Base-by-base conservation (phyloP, 2,329 filamentous ascomycete genomes). In the Didymosphaeria variabile region DNA sequence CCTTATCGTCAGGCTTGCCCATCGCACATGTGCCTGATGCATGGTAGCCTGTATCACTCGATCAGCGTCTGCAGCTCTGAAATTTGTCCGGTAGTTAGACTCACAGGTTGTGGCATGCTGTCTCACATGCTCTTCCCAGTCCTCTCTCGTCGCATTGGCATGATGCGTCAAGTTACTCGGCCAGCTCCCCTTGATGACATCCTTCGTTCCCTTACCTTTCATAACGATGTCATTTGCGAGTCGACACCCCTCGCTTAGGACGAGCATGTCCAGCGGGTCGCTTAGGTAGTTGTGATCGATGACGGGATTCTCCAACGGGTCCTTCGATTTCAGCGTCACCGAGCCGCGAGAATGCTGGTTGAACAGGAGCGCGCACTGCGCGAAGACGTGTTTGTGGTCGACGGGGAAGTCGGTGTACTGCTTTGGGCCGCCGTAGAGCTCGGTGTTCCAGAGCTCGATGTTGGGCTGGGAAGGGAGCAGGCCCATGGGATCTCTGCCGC, bases 361-460 rank as follows among this genome's bases (percentile, higher is more conserved):
- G 57, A 88, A 88, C 6, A 55, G n/a, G 6, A 15, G 15, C 13
- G 40, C 23, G 9, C 19, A 26, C 64, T 89, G 83, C 7, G 83
- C 82, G 63, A 90, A 90, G 0, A 82, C 83, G 61, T 86, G 80
- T 58, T 87, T 81, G 19, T 82, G 77, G 46, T 87, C 80, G 2
- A 80, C 75, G 0, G 87, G 87, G 57, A 83, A 85, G 40, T 87
- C 76, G 21, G 80, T 77, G 61, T 82, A 88, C 61, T 88, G 85
- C 64, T 86, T 87, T 0, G 87, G 86, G 0, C 86, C 86, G 4
- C 86, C 86, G 64, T 88, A 88, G 67, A 85, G 85, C 69, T 89
- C 87, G 0, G 87, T 88, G 34, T 82, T 86, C 76, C 88, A 89
- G 73, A 88, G 85, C 67, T 90, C 88, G 52, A 88, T 72, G 67